phyloP scores from a whole-genome alignment of 225 moss, liverwort and hornwort species.

The Bryum argenteum region DNA sequence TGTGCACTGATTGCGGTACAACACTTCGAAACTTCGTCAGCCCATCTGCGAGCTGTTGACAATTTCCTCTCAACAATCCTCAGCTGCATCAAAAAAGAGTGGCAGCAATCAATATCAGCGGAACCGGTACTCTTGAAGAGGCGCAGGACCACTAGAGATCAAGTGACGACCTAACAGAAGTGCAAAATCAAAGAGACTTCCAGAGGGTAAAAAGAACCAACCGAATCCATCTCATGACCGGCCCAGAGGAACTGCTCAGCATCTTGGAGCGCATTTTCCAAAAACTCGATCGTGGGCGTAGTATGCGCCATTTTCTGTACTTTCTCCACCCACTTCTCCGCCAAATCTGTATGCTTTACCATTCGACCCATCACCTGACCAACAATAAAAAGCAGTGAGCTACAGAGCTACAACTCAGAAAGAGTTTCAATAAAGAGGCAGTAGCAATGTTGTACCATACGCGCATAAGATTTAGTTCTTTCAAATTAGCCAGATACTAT shows the following conservation, averaged over 20 bases:
- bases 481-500: slow-evolving; percentile 18
- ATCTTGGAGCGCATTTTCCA: slow-evolving; percentile 67
- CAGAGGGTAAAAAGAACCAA: slow-evolving; percentile 32
- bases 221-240: slow-evolving; percentile 95
- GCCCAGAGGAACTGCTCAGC: slow-evolving; percentile 95
- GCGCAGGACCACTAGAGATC: neutral
- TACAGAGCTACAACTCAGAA: neutral
- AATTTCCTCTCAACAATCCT: slow-evolving; percentile 71
- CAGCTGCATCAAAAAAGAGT: slow-evolving; percentile 51
- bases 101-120: slow-evolving; percentile 12
- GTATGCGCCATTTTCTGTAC: slow-evolving; percentile 54
- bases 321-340: slow-evolving; percentile 79
- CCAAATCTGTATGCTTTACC: slow-evolving; percentile 71
- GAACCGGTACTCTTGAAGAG: neutral
- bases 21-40: slow-evolving; percentile 78
- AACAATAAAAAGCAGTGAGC: slow-evolving; percentile 12
- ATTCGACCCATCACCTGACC: slow-evolving; percentile 74
- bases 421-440: too few species aligned
- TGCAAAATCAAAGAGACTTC: slow-evolving; percentile 13
- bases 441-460: neutral
- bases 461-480: neutral
- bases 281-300: slow-evolving; percentile 58
- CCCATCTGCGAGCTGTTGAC: slow-evolving; percentile 75
- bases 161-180: slow-evolving; percentile 8
- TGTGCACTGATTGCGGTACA: slow-evolving; percentile 49